Evolutionary conservation across 495 filamentous ascomycete genomes (phyloP), one percentile per base, ranked within the genome.

Genomic region (Ramalina intermedia): DNA sequence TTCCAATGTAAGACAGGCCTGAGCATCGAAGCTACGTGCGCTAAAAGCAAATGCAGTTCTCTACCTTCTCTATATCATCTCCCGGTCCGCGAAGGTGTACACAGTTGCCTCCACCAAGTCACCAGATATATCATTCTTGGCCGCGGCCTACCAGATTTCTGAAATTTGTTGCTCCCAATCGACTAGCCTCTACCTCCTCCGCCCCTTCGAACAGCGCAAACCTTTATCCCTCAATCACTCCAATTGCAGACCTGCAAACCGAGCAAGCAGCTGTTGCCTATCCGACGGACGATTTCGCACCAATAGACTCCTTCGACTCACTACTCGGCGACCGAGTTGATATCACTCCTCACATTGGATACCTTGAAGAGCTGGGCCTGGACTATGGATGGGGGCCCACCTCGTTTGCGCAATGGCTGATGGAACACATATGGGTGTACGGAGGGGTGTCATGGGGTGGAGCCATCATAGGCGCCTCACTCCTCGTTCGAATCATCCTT

Each of bases 331-430:
- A 69, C 23, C 54, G 5, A 16, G 82, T 17, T 83, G 86, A 53
- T 69, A 76, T 17, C 29, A 33, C 29, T 11, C 29, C 29, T 33
- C 29, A 33, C 29, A 80, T 91, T 51, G 91, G 91, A 44, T 95
- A 85, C 56, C 71, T 98, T 44, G 81, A 84, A 55, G 73, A 75
- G 1, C 66, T 95, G 18, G 91, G 91, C 1, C 65, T 96, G 18
- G 86, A 95, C 53, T 96, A 78, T 57, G 86, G 88, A 57, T 87
- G 69, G 69, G 89, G 91, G 20, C 72, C 81, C 2, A 82, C 85
- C 0, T 58, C 78, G 1, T 50, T 75, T 9, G 74, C 91, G 47
- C 70, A 96, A 69, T 85, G 66, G 66, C 3, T 79, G 7, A 64
- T 96, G 27, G 91, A 98, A 66, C 80, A 89, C 58, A 58, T 91